A percentile compares a stretch with the other conserved stretches of the same genome.
phyloP scores from a whole-genome alignment of 2,329 filamentous ascomycete genomes.

The Teratosphaeria destructans region DNA sequence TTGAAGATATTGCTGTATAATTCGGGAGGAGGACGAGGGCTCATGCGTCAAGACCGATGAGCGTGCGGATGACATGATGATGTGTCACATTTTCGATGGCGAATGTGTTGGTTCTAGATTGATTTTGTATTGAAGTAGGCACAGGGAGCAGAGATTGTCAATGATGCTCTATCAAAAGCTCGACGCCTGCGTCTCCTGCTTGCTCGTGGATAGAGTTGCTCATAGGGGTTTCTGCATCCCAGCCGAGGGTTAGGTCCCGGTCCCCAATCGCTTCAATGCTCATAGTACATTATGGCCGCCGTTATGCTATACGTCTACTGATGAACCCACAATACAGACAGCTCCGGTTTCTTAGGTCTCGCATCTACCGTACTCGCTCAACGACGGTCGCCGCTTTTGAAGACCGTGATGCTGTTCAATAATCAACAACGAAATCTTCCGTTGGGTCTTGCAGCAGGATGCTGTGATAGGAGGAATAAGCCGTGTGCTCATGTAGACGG shows the following conservation, averaged over 20 bases:
- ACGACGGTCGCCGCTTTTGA: neutral
- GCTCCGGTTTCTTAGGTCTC: neutral
- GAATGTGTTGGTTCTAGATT: neutral
- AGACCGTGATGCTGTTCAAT: neutral
- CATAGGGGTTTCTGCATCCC: neutral
- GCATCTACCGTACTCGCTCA: neutral
- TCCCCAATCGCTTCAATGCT: neutral
- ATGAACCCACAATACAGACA: neutral
- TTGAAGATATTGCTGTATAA: no score
- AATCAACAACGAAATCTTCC: neutral
- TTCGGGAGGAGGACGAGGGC: no score
- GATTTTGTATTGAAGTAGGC: neutral
- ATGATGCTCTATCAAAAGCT: neutral
- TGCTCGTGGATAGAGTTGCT: neutral
- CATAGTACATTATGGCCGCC: neutral
- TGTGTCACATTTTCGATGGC: neutral
- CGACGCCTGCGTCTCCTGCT: neutral
- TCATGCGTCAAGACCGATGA: neutral
- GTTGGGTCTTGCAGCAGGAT: neutral
- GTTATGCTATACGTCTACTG: neutral
- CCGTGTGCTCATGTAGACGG: neutral
- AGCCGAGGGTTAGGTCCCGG: neutral
- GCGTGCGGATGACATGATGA: neutral
- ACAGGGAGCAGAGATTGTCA: neutral
- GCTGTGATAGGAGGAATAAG: neutral